A percentile compares a stretch with the other conserved stretches of the same genome.
Conservation (phyloP, 352 stramenopile species). For the Globisporangium radiosum region DNA sequence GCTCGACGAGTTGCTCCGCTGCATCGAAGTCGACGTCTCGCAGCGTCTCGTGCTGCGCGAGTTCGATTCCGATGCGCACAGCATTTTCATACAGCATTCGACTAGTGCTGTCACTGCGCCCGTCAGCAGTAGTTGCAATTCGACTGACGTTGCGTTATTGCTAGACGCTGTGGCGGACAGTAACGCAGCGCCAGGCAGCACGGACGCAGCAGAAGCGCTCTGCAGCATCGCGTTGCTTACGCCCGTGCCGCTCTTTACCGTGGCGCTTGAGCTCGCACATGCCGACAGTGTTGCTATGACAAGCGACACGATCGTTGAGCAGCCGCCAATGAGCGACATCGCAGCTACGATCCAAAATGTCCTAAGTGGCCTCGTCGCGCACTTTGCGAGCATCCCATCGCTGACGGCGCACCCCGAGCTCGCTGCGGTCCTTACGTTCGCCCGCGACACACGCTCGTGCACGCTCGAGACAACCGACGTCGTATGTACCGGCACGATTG, state of each 20-base stretch:
- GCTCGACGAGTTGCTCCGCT: slow-evolving; percentile 21
- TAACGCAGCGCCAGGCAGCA: not conserved
- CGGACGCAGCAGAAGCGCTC: not conserved
- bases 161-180: not conserved
- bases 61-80: slow-evolving; percentile 7
- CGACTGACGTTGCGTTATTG: not conserved
- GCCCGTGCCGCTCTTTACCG: slow-evolving; percentile 15
- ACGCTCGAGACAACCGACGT: slow-evolving; percentile 7
- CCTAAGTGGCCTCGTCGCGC: slow-evolving; percentile 28
- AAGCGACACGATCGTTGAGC: slow-evolving; percentile 22
- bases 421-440: slow-evolving; percentile 37
- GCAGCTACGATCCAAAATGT: slow-evolving; percentile 18
- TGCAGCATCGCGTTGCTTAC: slow-evolving; percentile 1
- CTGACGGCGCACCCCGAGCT: slow-evolving; percentile 33
- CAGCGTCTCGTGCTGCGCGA: slow-evolving; percentile 18
- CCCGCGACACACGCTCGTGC: slow-evolving; percentile 32
- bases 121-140: not conserved
- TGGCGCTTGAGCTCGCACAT: slow-evolving; percentile 10
- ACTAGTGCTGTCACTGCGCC: not conserved
- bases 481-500: too few relatives aligned
- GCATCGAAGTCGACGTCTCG: slow-evolving; percentile 15
- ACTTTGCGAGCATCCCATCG: slow-evolving; percentile 32
- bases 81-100: slow-evolving; percentile 1
- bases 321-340: slow-evolving; percentile 27
- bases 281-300: not conserved